Base-by-base conservation (phyloP, 306 rosid genomes). In the Lathyrus sativus region DNA sequence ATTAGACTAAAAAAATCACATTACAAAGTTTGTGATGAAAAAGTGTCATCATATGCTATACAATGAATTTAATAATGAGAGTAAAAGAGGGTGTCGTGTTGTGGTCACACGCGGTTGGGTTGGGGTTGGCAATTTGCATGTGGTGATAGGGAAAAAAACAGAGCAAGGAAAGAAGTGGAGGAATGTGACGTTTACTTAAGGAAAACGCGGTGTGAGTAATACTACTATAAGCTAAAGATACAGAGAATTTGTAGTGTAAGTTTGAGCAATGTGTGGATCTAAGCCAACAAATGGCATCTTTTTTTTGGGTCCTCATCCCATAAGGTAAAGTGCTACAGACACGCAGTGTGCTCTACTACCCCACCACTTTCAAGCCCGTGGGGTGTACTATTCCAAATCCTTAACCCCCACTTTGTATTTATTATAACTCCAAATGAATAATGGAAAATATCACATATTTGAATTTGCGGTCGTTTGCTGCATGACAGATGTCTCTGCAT, bases 101-200 rank as follows among this genome's bases (percentile, higher is more conserved):
- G 67, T 29, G 64, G 51, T 41, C 17, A 78, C 78, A 66, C 71
- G 43, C 61, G 82, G 70, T 59, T 50, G 71, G 49, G 26, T 66
- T 35, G 31, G 31, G 44, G 70, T 65, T 46, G 59, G 71, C 59
- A 48, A 26, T 6, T 38, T 29, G 26, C 84, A 80, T 69, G 75
- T 69, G 71, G 64, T 39, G 75, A 62, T 41, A 66, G 33, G 33
- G 65, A 18, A 4, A 46, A 49, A 68, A 64, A 43, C 11, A 65
- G 44, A 65, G 44, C 22, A 11, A 24, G 49, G 35, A 42, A 12
- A 24, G 54, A 66, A 66, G 60, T 17, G 33, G 38, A 62, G 65
- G 80, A 76, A 62, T 53, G 60, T 69, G 84, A 76, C 81, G 65
- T 80, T 37, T 76, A 68, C 75, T 76, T 60, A 61, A 76, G 75